These are phyloP conservation scores for Coniochaeta sp. DNA, from an alignment of 2,329 filamentous ascomycete species.

Conservation along the genomic window DNA sequence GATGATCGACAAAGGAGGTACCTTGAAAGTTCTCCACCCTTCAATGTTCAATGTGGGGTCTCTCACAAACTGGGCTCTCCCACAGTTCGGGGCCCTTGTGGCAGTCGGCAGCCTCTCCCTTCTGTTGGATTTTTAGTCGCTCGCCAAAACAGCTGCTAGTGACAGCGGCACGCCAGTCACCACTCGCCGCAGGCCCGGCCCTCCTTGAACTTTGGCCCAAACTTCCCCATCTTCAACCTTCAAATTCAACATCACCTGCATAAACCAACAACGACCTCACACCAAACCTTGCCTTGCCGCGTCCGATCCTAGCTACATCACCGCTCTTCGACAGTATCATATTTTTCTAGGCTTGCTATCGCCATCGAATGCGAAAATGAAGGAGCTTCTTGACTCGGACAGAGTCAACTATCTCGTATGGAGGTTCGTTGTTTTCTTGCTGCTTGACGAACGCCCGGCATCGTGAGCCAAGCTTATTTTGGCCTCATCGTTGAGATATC, in stretches of 20 bases:
- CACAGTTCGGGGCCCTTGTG: not conserved
- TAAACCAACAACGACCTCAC: not conserved
- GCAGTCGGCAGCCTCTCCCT: not conserved
- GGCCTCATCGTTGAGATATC: not conserved
- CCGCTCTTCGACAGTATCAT: not conserved
- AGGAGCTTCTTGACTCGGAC: conserved; percentile 59
- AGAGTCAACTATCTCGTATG: conserved; percentile 65
- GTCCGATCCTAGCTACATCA: not conserved
- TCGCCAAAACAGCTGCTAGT: conserved; percentile 4
- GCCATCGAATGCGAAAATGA: conserved; percentile 35
- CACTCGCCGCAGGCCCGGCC: no score
- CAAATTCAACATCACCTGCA: conserved; percentile 1
- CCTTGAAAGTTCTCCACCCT: not conserved
- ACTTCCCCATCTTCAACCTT: not conserved
- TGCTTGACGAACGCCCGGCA: conserved; percentile 5
- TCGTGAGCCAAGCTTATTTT: conserved; percentile 1
- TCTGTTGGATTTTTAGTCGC: not conserved
- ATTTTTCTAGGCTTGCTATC: conserved; percentile 2
- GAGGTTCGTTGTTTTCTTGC: conserved; percentile 47
- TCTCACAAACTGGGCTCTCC: no score
- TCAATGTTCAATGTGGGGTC: no score
- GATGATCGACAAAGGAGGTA: not conserved
- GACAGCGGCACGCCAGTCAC: no score
- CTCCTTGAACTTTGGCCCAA: conserved; percentile 1
- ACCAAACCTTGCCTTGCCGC: not conserved